Base-by-base conservation (phyloP, 169 alveolate genomes). In the Plasmodium blacklocki region DNA sequence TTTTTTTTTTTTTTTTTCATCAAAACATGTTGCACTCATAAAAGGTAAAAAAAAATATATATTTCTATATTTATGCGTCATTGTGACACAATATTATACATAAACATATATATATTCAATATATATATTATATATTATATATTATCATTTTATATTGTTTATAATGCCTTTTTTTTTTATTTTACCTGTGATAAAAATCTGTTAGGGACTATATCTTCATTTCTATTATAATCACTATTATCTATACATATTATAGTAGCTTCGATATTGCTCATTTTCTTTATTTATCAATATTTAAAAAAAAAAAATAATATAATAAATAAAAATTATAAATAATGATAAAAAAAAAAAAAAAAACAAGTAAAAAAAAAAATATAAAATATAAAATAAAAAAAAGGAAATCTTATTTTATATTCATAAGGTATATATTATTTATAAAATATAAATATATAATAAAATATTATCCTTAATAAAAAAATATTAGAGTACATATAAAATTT, bases 161-260 rank as follows among this genome's bases (percentile, higher is more conserved):
- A 52, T 52, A 3, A 52, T 52, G 3, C 18, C 6, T 52, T 52
- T 52, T 50, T 12, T 50, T 52, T 56, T 14, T 26, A 19, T 11
- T 18, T 76, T 70, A 78, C 89, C 86, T 70, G 91, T 9, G 91
- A 94, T 62, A 96, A 96, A 94, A 96, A 95, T 70, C 99, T 86
- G 26, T 97, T 93, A 6, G 99, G 99, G 3, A 94, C 89, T 73
- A 96, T 97, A 83, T 98, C 99, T 12, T 99, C 99, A 88, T 98
- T 98, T 88, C 99, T 93, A 45, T 98, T 94, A 96, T 97, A 98
- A 92, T 98, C 99, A 43, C 99, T 97, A 93, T 98, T 98, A 93
- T 98, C 99, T 64, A 98, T 67, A 76, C 99, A 97, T 12, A 98
- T 91, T 63, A 98, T 94, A 15, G 98, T 95, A 49, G 99, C 99